Conservation (phyloP, 2,329 filamentous ascomycete genomes). For the Xylariales sp. region DNA sequence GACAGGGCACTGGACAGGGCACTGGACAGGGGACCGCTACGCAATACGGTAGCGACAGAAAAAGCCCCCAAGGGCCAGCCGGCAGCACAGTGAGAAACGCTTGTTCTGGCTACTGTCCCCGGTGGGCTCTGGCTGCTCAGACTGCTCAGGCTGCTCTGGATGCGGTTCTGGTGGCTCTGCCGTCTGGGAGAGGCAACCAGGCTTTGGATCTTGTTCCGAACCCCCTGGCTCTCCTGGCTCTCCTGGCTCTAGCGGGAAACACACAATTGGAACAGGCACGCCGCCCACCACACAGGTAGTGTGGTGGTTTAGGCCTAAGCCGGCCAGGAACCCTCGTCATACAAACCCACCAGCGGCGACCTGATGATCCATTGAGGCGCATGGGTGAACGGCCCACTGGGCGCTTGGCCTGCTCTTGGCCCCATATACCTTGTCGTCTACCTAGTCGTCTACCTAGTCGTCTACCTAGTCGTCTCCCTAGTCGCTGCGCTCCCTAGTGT, state of each 20-base stretch:
- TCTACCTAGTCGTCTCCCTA: constrained; percentile 11
- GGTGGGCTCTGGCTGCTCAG: neutral
- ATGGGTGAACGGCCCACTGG: constrained; percentile 37
- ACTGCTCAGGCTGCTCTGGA: too few species aligned
- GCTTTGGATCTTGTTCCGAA: constrained; percentile 35
- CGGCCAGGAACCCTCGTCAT: constrained; percentile 38
- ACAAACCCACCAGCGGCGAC: constrained; percentile 32
- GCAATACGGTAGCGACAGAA: constrained; percentile 32
- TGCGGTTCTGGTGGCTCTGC: constrained; percentile 2
- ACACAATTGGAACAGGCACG: constrained; percentile 40
- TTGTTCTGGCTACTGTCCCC: neutral
- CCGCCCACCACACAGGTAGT: constrained; percentile 13
- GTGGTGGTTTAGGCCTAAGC: constrained; percentile 6
- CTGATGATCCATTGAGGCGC: constrained; percentile 38
- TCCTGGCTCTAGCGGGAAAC: constrained; percentile 41
- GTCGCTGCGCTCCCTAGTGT: too few species aligned
- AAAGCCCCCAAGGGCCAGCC: constrained; percentile 27
- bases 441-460: too few species aligned
- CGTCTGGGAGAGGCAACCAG: constrained; percentile 37
- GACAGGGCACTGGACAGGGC: constrained; percentile 18
- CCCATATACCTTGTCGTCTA: constrained; percentile 29
- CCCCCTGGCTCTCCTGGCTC: constrained; percentile 26
- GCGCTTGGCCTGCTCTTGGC: constrained; percentile 38
- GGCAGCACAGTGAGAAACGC: constrained; percentile 29
- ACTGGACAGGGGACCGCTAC: constrained; percentile 24